Percentiles rank a stretch among this genome's conserved stretches.
phyloP scores from a whole-genome alignment of 1,139 yeast genomes.

The Ogataea hybrid region DNA sequence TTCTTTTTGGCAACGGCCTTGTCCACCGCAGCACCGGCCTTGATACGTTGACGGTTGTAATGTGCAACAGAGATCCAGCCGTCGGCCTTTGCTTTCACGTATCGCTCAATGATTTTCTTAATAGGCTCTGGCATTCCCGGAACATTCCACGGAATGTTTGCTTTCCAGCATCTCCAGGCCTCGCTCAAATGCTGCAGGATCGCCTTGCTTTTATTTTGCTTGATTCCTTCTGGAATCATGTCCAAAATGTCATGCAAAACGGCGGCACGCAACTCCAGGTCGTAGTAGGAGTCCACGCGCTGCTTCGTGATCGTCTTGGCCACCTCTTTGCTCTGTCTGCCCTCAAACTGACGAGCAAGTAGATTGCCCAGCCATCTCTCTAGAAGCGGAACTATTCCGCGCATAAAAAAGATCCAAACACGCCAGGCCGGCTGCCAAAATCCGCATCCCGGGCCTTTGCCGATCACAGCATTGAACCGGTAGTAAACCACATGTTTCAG shows the following conservation, averaged over 20 bases:
- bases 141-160: slow-evolving; percentile 97
- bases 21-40: slow-evolving; percentile 87
- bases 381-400: slow-evolving; percentile 90
- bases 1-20: slow-evolving; percentile 93
- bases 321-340: slow-evolving; percentile 86
- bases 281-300: slow-evolving; percentile 92
- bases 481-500: slow-evolving; percentile 87
- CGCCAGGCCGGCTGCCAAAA: slow-evolving; percentile 99
- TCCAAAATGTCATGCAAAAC: slow-evolving; percentile 95
- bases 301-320: slow-evolving; percentile 96
- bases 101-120: slow-evolving; percentile 80
- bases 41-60: slow-evolving; percentile 83
- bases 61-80: slow-evolving; percentile 97
- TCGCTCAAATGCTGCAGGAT: slow-evolving; percentile 93
- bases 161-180: slow-evolving; percentile 99
- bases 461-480: slow-evolving; percentile 75
- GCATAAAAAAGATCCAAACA: slow-evolving; percentile 87
- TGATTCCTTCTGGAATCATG: slow-evolving; percentile 94
- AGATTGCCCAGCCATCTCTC: slow-evolving; percentile 96
- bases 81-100: slow-evolving; percentile 93
- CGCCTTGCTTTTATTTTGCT: slow-evolving; percentile 82
- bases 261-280: slow-evolving; percentile 87
- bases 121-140: slow-evolving; percentile 95
- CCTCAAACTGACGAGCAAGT: slow-evolving; percentile 92
- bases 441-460: slow-evolving; percentile 99